phyloP scores from a whole-genome alignment of 768 basidiomycete species.

The Rhodotorula sphaerocarpa region DNA sequence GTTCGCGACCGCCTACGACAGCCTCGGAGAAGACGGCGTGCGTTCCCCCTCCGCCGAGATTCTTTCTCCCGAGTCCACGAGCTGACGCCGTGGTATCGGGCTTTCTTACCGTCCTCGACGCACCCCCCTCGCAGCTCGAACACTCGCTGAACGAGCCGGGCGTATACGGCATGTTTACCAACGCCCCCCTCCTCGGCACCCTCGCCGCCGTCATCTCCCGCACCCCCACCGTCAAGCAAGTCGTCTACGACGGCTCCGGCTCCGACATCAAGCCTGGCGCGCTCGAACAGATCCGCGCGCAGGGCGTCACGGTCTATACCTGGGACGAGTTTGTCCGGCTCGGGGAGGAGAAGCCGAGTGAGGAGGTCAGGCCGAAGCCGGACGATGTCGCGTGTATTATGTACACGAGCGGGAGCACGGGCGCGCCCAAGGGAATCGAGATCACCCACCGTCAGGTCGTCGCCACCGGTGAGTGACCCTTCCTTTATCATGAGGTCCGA shows the following conservation, averaged over 20 bases:
- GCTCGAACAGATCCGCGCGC: slow-evolving; percentile 54
- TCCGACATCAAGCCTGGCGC: slow-evolving; percentile 39
- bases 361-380: slow-evolving; percentile 50
- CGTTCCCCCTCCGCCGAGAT: not conserved
- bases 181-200: slow-evolving; percentile 76
- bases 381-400: slow-evolving; percentile 61
- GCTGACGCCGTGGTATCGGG: too few species aligned
- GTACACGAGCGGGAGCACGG: slow-evolving; percentile 54
- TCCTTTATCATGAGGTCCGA: too few species aligned
- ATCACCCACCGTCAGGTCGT: slow-evolving; percentile 79
- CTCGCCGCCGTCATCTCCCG: slow-evolving; percentile 62
- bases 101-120: too few species aligned
- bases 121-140: slow-evolving; percentile 49
- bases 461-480: slow-evolving; percentile 68
- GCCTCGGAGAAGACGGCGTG: slow-evolving; percentile 60
- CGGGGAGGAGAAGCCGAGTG: slow-evolving; percentile 54
- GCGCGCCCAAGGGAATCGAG: slow-evolving; percentile 60
- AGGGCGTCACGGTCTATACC: slow-evolving; percentile 48
- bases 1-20: slow-evolving; percentile 93
- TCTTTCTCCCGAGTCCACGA: not conserved
- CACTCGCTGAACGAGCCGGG: slow-evolving; percentile 84
- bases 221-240: slow-evolving; percentile 64
- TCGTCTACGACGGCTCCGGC: slow-evolving; percentile 73
- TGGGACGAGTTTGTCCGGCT: slow-evolving; percentile 62
- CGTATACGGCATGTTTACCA: slow-evolving; percentile 79